Percentiles rank a stretch among this genome's conserved stretches.
phyloP scores from a whole-genome alignment of 495 filamentous ascomycete species.

The Tricharina praecox region DNA sequence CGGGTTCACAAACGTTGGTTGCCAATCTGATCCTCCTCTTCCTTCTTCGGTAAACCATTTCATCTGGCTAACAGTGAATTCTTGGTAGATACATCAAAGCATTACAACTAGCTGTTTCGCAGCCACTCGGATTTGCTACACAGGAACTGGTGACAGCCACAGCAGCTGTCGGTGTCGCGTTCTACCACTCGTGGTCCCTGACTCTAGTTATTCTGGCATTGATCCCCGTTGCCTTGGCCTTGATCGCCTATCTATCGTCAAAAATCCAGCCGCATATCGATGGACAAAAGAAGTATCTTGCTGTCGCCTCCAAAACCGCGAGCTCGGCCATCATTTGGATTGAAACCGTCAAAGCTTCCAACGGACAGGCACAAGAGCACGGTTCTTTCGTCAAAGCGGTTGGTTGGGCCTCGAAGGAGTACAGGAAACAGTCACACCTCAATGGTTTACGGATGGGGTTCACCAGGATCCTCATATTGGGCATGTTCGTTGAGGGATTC shows the following conservation, averaged over 20 bases:
- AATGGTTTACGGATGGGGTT: slow-evolving; percentile 56
- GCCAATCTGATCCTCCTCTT: too few relatives aligned
- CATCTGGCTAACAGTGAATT: slow-evolving; percentile 4
- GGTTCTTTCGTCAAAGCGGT: slow-evolving; percentile 46
- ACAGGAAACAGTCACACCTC: slow-evolving; percentile 47
- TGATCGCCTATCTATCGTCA: slow-evolving; percentile 42
- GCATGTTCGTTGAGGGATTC: slow-evolving; percentile 81
- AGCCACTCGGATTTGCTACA: slow-evolving; percentile 53
- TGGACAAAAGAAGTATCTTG: slow-evolving; percentile 50
- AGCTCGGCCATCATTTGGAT: slow-evolving; percentile 55
- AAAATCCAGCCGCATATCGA: slow-evolving; percentile 49
- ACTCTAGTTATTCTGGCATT: slow-evolving; percentile 66
- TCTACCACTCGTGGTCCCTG: slow-evolving; percentile 68
- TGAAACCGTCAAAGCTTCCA: slow-evolving; percentile 76
- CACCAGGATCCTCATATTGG: slow-evolving; percentile 53
- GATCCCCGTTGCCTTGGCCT: slow-evolving; percentile 46
- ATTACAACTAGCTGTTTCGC: slow-evolving; percentile 61
- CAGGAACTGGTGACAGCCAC: slow-evolving; percentile 44
- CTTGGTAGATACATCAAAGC: slow-evolving; percentile 56
- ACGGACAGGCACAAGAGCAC: slow-evolving; percentile 54
- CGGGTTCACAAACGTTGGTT: slow-evolving; percentile 51
- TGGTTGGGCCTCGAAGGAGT: slow-evolving; percentile 42
- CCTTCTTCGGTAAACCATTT: too few relatives aligned
- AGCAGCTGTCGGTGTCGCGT: slow-evolving; percentile 48
- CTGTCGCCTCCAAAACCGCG: slow-evolving; percentile 52